Base-by-base conservation (phyloP, 306 rosid genomes). In the Prunus dulcis region DNA sequence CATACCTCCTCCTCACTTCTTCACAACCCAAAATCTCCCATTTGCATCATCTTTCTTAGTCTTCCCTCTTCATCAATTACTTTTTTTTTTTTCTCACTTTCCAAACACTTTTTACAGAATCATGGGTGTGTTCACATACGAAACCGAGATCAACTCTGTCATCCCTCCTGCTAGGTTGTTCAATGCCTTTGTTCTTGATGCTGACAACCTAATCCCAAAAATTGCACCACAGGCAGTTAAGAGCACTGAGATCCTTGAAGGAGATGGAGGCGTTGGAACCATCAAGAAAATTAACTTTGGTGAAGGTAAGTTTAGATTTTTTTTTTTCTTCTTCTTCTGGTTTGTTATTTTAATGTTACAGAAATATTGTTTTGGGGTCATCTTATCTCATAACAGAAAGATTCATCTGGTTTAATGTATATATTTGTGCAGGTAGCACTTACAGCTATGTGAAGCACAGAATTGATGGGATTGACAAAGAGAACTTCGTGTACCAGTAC, bases 221-320 rank as follows among this genome's bases (percentile, higher is more conserved):
- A 49, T 82, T 53, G 45, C 78, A 2, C 83, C 79, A 4, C 79
- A 87, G 7, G 25, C 14, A 28, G 60, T 85, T 50, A 58, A 79
- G 6, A 76, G 78, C 43, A 12, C 76, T 69, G 88, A 76, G 47
- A 23, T 74, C 68, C 67, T 78, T 2, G 70, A 89, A 84, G 93
- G 90, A 62, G 68, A 64, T 74, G 93, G 93, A 30, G 89, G 67
- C 1, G 71, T 77, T 17, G 90, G 89, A 76, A 76, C 93, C 58
- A 67, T 85, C 67, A 89, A 83, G 85, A 89, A 80, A 74, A 71
- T 86, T 28, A 84, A 69, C 78, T 71, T 47, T 12, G 51, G 51
- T 81, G 74, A 69, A 84, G 89, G 84, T 52, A 2, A 76, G 13
- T 41, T 12, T 38, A 38, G 43, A 7, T 1, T 34, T 38, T 38